These are phyloP conservation scores for Chaetomiaceae sp. DNA, from an alignment of 2,329 filamentous ascomycete species.

Conservation along the genomic window DNA sequence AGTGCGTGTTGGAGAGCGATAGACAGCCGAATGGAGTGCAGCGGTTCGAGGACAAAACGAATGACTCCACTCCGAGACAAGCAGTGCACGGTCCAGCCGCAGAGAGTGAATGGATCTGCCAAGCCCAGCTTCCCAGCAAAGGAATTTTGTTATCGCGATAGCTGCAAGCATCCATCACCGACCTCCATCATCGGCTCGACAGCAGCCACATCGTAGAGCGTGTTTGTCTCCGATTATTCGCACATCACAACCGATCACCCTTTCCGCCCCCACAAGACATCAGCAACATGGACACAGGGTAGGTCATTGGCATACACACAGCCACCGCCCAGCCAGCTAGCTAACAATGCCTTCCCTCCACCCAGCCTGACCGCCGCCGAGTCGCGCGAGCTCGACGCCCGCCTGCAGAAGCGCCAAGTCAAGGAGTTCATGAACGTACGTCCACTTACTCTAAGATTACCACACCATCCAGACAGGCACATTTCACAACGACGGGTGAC, in stretches of 20 bases:
- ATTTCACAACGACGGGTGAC: neutral
- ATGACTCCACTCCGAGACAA: neutral
- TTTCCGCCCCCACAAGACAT: neutral
- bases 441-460: slow-evolving; percentile 21
- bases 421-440: slow-evolving; percentile 97
- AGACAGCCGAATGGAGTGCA: too few species aligned
- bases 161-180: slow-evolving; percentile 1
- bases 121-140: slow-evolving; percentile 1
- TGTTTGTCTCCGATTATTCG: neutral
- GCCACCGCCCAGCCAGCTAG: neutral
- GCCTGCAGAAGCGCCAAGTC: slow-evolving; percentile 97
- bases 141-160: slow-evolving; percentile 13
- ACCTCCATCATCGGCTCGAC: neutral
- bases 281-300: slow-evolving; percentile 13
- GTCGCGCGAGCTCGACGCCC: slow-evolving; percentile 86
- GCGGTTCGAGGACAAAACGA: neutral
- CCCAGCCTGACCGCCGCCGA: slow-evolving; percentile 64
- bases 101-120: neutral
- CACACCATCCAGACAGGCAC: neutral
- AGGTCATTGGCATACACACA: neutral
- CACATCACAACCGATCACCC: too few species aligned
- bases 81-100: neutral
- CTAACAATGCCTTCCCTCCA: neutral
- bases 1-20: too few species aligned
- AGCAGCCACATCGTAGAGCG: neutral